phyloP scores from a whole-genome alignment of 352 stramenopile species.

The Phytophthora agathidicida region DNA sequence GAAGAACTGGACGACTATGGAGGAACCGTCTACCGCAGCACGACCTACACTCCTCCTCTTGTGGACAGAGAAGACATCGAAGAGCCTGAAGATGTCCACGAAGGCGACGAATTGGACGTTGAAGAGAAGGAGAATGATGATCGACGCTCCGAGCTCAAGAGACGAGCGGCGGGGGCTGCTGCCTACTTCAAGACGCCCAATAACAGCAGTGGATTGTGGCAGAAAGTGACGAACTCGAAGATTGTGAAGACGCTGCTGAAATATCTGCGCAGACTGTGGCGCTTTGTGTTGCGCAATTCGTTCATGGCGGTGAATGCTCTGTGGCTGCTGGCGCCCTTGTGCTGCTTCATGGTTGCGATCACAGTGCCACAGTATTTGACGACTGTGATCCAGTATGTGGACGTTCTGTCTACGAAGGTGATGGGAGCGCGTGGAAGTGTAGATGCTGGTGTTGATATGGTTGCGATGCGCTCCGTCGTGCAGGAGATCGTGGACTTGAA shows the following conservation, averaged over 20 bases:
- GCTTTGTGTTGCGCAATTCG: slow-evolving; percentile 62
- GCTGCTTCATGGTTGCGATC: slow-evolving; percentile 75
- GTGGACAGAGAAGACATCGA: slow-evolving; percentile 32
- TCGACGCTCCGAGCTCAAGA: slow-evolving; percentile 39
- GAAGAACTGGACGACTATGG: slow-evolving; percentile 45
- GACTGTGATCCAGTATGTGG: slow-evolving; percentile 70
- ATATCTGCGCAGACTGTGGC: slow-evolving; percentile 47
- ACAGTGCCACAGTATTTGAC: slow-evolving; percentile 75
- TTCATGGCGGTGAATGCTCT: slow-evolving; percentile 80
- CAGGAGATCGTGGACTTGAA: slow-evolving; percentile 78
- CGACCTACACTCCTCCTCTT: slow-evolving; percentile 20
- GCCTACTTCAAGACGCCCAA: slow-evolving; percentile 30
- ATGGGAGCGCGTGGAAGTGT: slow-evolving; percentile 21
- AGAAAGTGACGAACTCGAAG: slow-evolving; percentile 21
- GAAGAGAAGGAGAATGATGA: slow-evolving; percentile 29
- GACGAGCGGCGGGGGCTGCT: slow-evolving; percentile 37
- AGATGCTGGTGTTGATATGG: slow-evolving; percentile 48
- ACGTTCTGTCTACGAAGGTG: slow-evolving; percentile 57
- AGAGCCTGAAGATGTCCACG: slow-evolving; percentile 29
- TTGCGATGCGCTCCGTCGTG: slow-evolving; percentile 64
- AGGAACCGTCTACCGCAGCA: slow-evolving; percentile 31
- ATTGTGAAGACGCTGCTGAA: slow-evolving; percentile 34
- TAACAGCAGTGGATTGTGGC: not conserved
- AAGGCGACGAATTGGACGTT: slow-evolving; percentile 35
- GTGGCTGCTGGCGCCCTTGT: slow-evolving; percentile 73